A percentile compares a stretch with the other conserved stretches of the same genome.
Conservation (phyloP, 177 flowering plant genomes). For the Vitis hybrid region DNA sequence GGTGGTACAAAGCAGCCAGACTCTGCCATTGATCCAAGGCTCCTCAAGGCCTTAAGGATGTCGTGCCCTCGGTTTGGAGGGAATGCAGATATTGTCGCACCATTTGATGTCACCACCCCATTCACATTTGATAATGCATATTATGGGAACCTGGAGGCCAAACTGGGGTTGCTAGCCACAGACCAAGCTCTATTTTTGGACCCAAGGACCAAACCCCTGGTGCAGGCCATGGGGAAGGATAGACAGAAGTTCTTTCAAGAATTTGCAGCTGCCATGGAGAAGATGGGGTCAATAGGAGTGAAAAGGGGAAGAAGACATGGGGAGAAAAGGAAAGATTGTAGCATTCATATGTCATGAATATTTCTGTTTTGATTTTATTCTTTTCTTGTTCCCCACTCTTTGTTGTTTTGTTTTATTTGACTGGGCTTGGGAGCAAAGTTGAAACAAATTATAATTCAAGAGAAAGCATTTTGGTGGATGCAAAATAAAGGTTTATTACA, state of each 20-base stretch:
- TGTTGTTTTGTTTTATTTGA: not conserved
- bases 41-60: constrained; percentile 72
- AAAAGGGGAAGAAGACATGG: constrained; percentile 74
- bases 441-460: no score
- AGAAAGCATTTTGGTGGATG: no score
- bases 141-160: constrained; percentile 63
- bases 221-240: constrained; percentile 60
- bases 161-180: constrained; percentile 67
- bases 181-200: constrained; percentile 77
- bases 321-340: constrained; percentile 74
- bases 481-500: no score
- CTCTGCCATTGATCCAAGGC: constrained; percentile 63
- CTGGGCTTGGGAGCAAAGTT: no score
- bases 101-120: constrained; percentile 85
- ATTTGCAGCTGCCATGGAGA: constrained; percentile 76
- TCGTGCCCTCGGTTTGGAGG: constrained; percentile 79
- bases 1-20: constrained; percentile 60
- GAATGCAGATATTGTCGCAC: constrained; percentile 57
- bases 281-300: constrained; percentile 80
- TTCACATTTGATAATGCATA: constrained; percentile 79
- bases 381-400: not conserved
- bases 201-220: constrained; percentile 65
- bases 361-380: not conserved
- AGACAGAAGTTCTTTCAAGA: constrained; percentile 68
- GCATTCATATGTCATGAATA: constrained; percentile 20